Percentiles rank a stretch among this genome's conserved stretches.
Conservation (phyloP, 768 basidiomycete species). For the Leccinum imitatum region DNA sequence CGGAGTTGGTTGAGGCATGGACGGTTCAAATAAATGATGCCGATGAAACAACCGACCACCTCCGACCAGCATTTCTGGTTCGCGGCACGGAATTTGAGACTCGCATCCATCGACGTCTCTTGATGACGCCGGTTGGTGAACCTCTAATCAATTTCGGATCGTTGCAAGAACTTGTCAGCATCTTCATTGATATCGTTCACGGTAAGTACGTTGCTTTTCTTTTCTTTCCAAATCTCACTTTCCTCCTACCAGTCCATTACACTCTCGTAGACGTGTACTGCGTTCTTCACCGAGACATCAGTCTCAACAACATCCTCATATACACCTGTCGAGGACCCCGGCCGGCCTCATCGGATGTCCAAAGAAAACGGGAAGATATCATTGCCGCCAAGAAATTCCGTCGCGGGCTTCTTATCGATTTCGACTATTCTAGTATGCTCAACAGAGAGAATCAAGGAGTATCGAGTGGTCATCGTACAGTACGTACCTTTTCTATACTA, state of each 20-base stretch:
- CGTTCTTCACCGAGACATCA: not conserved
- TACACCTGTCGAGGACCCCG: not conserved
- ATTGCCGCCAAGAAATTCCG: not conserved
- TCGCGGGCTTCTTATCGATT: not conserved
- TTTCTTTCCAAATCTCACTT: not conserved
- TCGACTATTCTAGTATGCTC: not conserved
- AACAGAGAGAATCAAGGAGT: not conserved
- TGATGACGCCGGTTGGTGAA: not conserved
- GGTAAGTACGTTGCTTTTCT: not conserved
- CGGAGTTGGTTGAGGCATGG: not conserved
- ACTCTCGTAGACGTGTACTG: not conserved
- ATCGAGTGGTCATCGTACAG: not conserved
- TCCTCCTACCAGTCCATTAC: not conserved
- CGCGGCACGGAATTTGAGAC: not conserved
- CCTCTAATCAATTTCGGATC: not conserved
- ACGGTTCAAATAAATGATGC: not conserved
- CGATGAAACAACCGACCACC: not conserved
- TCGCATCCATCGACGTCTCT: too few relatives aligned
- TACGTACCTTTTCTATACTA: not conserved
- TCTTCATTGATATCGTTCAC: not conserved
- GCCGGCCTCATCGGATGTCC: not conserved
- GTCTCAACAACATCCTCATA: not conserved
- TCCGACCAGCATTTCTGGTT: not conserved
- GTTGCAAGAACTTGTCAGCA: not conserved
- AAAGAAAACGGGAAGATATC: not conserved